Percentiles rank a stretch among this genome's conserved stretches.
These are phyloP conservation scores for Phytophthora brassicae DNA, from an alignment of 352 stramenopile species.

Conservation along the genomic window DNA sequence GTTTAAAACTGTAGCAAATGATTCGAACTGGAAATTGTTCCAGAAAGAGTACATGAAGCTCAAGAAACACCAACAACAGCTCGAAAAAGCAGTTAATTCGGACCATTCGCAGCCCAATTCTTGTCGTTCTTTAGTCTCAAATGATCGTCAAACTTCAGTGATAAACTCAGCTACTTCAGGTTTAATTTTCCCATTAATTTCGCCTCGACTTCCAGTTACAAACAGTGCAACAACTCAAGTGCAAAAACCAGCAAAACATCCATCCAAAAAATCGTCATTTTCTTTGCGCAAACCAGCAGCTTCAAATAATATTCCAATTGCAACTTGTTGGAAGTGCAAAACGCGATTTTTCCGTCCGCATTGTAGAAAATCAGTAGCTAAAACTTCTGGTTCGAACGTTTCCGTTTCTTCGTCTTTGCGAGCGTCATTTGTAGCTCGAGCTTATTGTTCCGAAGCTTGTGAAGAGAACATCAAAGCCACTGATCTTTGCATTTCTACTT, in stretches of 20 bases:
- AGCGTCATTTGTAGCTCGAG: conserved; percentile 31
- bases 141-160: conserved; percentile 11
- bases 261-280: conserved; percentile 20
- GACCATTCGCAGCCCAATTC: conserved; percentile 14
- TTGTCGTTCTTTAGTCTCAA: conserved; percentile 17
- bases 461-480: conserved; percentile 37
- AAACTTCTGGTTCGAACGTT: background rate
- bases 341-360: conserved; percentile 47
- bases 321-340: conserved; percentile 70
- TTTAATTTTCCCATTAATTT: conserved; percentile 40
- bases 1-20: conserved; percentile 25
- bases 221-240: conserved; percentile 1
- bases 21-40: conserved; percentile 58
- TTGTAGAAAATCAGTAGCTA: conserved; percentile 9
- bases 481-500: conserved; percentile 45
- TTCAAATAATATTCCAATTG: conserved; percentile 37
- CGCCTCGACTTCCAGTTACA: conserved; percentile 12
- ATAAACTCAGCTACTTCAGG: conserved; percentile 19
- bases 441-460: conserved; percentile 45
- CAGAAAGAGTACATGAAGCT: conserved; percentile 39
- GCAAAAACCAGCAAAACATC: conserved; percentile 5
- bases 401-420: conserved; percentile 30
- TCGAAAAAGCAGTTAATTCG: conserved; percentile 29
- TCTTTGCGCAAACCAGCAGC: conserved; percentile 31
- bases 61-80: conserved; percentile 44